These are phyloP conservation scores for Dicorynia guianensis DNA, from an alignment of 306 rosid genomes.

Conservation along the genomic window DNA sequence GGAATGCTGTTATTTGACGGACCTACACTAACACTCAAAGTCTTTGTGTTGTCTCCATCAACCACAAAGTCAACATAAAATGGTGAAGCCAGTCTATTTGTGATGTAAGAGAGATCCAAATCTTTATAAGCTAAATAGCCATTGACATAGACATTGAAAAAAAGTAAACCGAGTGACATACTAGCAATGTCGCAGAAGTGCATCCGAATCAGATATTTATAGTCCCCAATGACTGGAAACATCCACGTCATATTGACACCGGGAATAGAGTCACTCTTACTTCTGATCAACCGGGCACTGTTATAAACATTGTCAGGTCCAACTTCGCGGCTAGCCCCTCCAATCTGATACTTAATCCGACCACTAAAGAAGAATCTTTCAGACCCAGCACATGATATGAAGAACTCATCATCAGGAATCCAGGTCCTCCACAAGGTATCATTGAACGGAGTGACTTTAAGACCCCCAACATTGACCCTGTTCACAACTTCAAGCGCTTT, in stretches of 20 bases:
- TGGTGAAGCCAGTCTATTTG: conserved; percentile 68
- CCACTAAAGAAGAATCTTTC: conserved; percentile 70
- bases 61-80: conserved; percentile 76
- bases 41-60: conserved; percentile 53
- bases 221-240: conserved; percentile 64
- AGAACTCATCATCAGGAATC: conserved; percentile 73
- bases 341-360: conserved; percentile 66
- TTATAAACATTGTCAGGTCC: conserved; percentile 92
- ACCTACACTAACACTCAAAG: conserved; percentile 63
- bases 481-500: conserved; percentile 78
- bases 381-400: conserved; percentile 55
- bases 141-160: conserved; percentile 86
- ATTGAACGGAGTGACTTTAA: conserved; percentile 89
- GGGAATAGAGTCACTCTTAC: conserved; percentile 67
- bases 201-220: conserved; percentile 69
- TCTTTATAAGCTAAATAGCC: conserved; percentile 62
- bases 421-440: conserved; percentile 94
- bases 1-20: conserved; percentile 64
- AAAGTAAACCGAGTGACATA: conserved; percentile 65
- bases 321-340: conserved; percentile 90
- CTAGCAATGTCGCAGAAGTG: conserved; percentile 97
- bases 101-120: conserved; percentile 66
- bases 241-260: conserved; percentile 79
- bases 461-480: conserved; percentile 86
- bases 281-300: conserved; percentile 72